Base-by-base conservation (phyloP, 2,329 filamentous ascomycete species). In the Zasmidium citrigriseum region DNA sequence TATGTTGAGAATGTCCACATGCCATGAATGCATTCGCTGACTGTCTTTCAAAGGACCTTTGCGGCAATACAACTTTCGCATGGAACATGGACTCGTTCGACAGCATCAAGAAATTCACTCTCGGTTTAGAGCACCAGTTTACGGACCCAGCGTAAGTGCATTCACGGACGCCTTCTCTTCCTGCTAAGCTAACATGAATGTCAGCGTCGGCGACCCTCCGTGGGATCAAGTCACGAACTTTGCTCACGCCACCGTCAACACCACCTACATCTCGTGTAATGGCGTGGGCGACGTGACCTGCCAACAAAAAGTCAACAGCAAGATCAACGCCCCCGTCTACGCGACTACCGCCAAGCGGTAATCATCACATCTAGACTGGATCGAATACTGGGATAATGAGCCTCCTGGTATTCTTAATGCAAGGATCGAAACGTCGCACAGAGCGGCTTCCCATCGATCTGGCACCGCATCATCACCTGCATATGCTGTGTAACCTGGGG, bases 191-290 rank as follows among this genome's bases (percentile, higher is more conserved):
- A 23, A 63, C 41, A 27, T 21, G 18, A 34, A 41, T 14, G 16
- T 45, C 51, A 72, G 70, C 14, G 57, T 72, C 45, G 70, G 70
- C 46, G n/a, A 61, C 2, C 63, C 66, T n/a, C 68, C 68, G 10
- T 68, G 69, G 49, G 65, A 72, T 52, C 52, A 60, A 4, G 58
- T 72, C 16, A 66, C 62, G 14, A 66, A 60, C 48, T 72, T 69
- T 60, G 67, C 53, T 56, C 59, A 51, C 25, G 64, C 58, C 9
- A 45, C 48, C n/a, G 38, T 68, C 44, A 65, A 63, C 50, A 23
- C n/a, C 2, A 48, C 53, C 9, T 52, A 51, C 25, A 23, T 65
- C 16, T 23, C 22, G 10, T 68, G 64, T 52, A 47, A 57, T 22
- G 45, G 49, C 23, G 23, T 45, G 1, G 46, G 44, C n/a, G 54